Evolutionary conservation across 225 moss, liverwort and hornwort species (phyloP).

Genomic region (Sphagnum tenellum): DNA sequence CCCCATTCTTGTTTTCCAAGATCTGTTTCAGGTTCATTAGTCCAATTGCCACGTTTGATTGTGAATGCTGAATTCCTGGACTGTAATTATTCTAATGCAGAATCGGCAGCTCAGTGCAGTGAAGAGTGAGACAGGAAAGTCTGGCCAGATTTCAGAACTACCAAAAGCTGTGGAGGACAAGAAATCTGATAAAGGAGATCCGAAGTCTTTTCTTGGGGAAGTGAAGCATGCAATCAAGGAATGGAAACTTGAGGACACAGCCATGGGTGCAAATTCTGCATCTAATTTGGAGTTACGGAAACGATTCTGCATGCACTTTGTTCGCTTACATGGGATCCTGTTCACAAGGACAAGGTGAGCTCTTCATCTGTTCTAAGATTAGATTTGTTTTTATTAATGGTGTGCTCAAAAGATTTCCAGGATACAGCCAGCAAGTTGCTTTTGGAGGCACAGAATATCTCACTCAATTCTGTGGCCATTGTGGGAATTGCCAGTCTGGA

Average conservation of each 20-base stretch:
- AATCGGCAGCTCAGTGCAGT: slow-evolving; percentile 67
- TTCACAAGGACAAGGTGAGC: slow-evolving; percentile 88
- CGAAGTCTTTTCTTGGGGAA: slow-evolving; percentile 54
- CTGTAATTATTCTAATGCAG: slow-evolving; percentile 15
- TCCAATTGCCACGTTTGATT: too few species aligned
- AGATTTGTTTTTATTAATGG: too few species aligned
- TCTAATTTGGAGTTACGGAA: slow-evolving; percentile 41
- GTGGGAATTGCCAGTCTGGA: slow-evolving; percentile 49
- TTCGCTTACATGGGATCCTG: slow-evolving; percentile 86
- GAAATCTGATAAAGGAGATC: slow-evolving; percentile 52
- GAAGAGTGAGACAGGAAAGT: slow-evolving; percentile 23
- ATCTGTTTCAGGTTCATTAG: too few species aligned
- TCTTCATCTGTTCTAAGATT: too few species aligned
- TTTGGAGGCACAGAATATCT: too few species aligned
- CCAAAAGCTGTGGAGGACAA: slow-evolving; percentile 28
- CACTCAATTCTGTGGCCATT: background rate
- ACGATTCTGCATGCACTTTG: slow-evolving; percentile 81
- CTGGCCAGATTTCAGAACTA: slow-evolving; percentile 27
- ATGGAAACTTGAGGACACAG: slow-evolving; percentile 46
- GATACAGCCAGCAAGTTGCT: too few species aligned
- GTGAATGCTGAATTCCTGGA: too few species aligned
- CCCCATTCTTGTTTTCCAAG: too few species aligned
- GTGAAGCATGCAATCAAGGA: slow-evolving; percentile 75
- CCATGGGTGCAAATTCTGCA: slow-evolving; percentile 18
- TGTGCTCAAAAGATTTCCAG: too few species aligned